phyloP scores from a whole-genome alignment of 2,329 filamentous ascomycete genomes.

The Emmonsia crescens region DNA sequence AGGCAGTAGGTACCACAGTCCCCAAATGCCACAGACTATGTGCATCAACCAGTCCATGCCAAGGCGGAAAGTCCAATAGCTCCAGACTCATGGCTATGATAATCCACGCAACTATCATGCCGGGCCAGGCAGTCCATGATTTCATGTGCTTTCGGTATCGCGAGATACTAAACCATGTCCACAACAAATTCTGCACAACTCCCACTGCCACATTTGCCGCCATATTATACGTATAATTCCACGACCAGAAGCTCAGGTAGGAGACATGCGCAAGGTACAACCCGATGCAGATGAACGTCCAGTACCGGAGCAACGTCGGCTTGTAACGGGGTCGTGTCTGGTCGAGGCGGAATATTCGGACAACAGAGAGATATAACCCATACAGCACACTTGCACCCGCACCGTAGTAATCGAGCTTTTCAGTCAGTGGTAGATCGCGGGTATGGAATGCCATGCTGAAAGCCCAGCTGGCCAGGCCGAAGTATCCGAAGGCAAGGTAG shows the following conservation, averaged over 20 bases:
- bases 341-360: constrained; percentile 78
- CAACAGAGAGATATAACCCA: constrained; percentile 72
- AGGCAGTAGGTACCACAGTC: constrained; percentile 73
- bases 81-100: constrained; percentile 92
- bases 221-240: constrained; percentile 99
- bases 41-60: constrained; percentile 73
- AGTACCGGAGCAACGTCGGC: constrained; percentile 53
- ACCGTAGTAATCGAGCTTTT: constrained; percentile 93
- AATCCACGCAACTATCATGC: constrained; percentile 83
- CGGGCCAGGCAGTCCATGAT: constrained; percentile 79
- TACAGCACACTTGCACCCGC: constrained; percentile 86
- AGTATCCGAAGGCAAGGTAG: constrained; percentile 68
- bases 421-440: constrained; percentile 71
- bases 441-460: constrained; percentile 90
- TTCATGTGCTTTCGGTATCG: constrained; percentile 62
- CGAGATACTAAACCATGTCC: constrained; percentile 71
- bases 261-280: constrained; percentile 68
- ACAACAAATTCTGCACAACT: constrained; percentile 67
- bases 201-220: constrained; percentile 79
- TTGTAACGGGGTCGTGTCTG: constrained; percentile 37
- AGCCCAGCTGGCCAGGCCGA: constrained; percentile 73
- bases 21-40: constrained; percentile 94
- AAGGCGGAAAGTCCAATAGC: constrained; percentile 83
- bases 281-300: constrained; percentile 61
- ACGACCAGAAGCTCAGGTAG: constrained; percentile 75